Base-by-base conservation (phyloP, 805 yeast genomes). In the Ogataea haglerorum region DNA sequence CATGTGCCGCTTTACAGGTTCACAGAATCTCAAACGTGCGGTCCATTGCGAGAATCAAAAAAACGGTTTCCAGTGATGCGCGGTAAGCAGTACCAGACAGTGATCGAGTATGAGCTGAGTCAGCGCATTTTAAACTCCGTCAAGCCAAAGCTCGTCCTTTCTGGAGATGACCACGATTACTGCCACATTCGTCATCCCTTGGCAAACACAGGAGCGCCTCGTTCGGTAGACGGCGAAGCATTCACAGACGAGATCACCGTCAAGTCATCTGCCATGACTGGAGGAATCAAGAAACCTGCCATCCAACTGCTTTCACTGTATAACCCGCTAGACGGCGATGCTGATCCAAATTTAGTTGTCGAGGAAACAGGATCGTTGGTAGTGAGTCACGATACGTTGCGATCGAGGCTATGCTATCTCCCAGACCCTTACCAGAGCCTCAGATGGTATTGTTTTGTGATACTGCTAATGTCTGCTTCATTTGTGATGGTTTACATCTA, bases 141-240 rank as follows among this genome's bases (percentile, higher is more conserved):
- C 3, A 66, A 72, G 33, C 99, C 99, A 0, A 70, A 69, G 13
- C 61, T 80, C n/a, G 71, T 85, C 3, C 84, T 90, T 53, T 78
- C 93, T 9, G 99, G 98, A 2, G 99, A 93, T 60, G 98, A 93
- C 58, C 99, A 93, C 63, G 99, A 93, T 60, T 89, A 85, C 51
- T 93, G 99, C 61, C 87, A 85, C 49, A 73, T 83, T 22, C 64
- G 65, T 15, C 97, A 91, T 58, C 42, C 51, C 4, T 65, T 50
- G 26, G 40, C 22, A 2, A 42, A 41, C 25, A 12, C 26, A 2
- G 36, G 25, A 6, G 43, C 31, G 5, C 42, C 28, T 14, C 21
- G 22, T 5, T 21, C 36, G 4, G 18, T 16, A 1, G 13, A 44
- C 22, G 50, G 51, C 10, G 40, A 22, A 9, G 36, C 47, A 5